These are phyloP conservation scores for Rhizoclosmatium globosum DNA, from an alignment of 192 early-diverging fungal genomes.

Conservation along the genomic window DNA sequence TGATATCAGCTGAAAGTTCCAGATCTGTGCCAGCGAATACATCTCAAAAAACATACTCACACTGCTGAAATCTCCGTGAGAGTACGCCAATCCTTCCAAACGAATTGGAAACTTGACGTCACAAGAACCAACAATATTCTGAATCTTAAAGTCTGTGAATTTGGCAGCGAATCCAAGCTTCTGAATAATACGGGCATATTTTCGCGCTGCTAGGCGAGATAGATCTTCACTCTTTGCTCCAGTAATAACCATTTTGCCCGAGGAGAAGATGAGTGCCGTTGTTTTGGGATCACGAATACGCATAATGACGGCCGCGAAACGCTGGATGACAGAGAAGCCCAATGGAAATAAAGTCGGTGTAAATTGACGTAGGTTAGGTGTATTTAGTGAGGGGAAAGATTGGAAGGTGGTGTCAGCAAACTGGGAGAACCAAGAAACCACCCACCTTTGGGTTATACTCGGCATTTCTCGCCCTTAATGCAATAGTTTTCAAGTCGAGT, in stretches of 20 bases:
- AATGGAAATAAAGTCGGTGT: not conserved
- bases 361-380: slow-evolving; percentile 1
- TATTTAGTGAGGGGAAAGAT: slow-evolving; percentile 5
- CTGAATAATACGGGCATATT: slow-evolving; percentile 99
- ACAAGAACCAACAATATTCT: slow-evolving; percentile 99
- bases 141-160: slow-evolving; percentile 99
- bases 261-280: slow-evolving; percentile 98
- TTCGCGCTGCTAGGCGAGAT: slow-evolving; percentile 95
- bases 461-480: slow-evolving; percentile 98
- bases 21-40: not conserved
- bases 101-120: slow-evolving; percentile 99
- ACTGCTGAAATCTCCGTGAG: slow-evolving; percentile 90
- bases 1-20: not conserved
- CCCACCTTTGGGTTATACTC: slow-evolving; percentile 99
- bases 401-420: slow-evolving; percentile 32
- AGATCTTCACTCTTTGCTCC: slow-evolving; percentile 98
- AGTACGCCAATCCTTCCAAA: slow-evolving; percentile 93
- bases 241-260: slow-evolving; percentile 99
- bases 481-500: slow-evolving; percentile 98
- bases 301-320: slow-evolving; percentile 99
- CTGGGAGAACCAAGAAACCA: not conserved
- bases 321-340: slow-evolving; percentile 60
- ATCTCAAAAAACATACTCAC: slow-evolving; percentile 59
- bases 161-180: slow-evolving; percentile 98
- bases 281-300: slow-evolving; percentile 99